These are phyloP conservation scores for Phytophthora boehmeriae DNA, from an alignment of 352 stramenopile species.

Conservation along the genomic window DNA sequence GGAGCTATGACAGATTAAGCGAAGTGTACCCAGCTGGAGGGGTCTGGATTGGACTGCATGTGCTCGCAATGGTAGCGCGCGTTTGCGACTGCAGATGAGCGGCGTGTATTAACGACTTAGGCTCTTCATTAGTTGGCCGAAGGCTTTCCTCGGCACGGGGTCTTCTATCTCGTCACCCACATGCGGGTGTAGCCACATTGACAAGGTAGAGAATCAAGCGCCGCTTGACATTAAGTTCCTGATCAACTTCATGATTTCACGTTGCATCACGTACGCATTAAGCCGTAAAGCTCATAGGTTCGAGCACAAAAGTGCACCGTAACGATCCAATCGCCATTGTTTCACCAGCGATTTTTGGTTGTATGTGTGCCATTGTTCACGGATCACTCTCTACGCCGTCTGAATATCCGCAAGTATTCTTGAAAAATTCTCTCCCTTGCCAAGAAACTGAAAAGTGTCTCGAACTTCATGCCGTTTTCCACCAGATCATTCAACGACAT, in stretches of 20 bases:
- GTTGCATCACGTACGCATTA: too few relatives aligned
- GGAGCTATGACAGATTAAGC: slow-evolving; percentile 7
- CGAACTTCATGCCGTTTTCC: slow-evolving; percentile 1
- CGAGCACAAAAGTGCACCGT: slow-evolving; percentile 23
- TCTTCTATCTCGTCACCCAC: too few relatives aligned
- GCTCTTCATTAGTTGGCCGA: slow-evolving; percentile 23
- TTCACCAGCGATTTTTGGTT: slow-evolving; percentile 27
- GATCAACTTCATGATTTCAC: background rate
- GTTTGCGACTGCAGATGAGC: slow-evolving; percentile 19
- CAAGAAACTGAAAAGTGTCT: background rate
- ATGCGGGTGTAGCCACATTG: too few relatives aligned
- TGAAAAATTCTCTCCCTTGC: too few relatives aligned
- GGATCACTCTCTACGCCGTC: slow-evolving; percentile 19
- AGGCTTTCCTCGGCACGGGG: slow-evolving; percentile 1
- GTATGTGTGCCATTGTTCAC: slow-evolving; percentile 24
- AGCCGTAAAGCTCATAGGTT: slow-evolving; percentile 21
- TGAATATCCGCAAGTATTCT: slow-evolving; percentile 21
- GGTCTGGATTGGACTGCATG: background rate
- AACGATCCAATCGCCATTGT: slow-evolving; percentile 14
- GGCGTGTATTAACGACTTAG: slow-evolving; percentile 21
- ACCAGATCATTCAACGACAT: slow-evolving; percentile 1
- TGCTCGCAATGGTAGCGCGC: slow-evolving; percentile 11
- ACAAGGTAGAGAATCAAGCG: background rate
- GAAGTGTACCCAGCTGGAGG: slow-evolving; percentile 14
- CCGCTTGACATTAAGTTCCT: background rate